phyloP scores from a whole-genome alignment of 352 stramenopile species.

The Phytophthora tubulina region DNA sequence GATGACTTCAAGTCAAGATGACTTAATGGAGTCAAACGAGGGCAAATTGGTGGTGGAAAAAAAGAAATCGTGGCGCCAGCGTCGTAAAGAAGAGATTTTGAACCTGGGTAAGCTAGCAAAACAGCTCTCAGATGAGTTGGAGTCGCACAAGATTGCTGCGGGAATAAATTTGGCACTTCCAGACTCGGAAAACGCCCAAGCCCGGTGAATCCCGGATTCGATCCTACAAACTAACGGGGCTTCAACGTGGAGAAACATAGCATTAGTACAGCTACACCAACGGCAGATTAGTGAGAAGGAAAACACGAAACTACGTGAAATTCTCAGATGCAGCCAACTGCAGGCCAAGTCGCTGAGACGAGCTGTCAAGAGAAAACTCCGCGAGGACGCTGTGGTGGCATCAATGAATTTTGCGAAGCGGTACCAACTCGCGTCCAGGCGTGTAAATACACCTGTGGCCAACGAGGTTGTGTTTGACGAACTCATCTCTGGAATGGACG shows the following conservation, averaged over 20 bases:
- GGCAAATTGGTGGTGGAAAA: neutral
- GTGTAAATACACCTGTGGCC: neutral
- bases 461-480: neutral
- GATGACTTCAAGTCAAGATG: too few relatives aligned
- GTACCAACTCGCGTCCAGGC: neutral
- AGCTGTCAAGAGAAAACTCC: neutral
- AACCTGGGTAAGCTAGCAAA: neutral
- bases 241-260: neutral
- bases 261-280: neutral
- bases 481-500: neutral
- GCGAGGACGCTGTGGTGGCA: neutral
- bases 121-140: neutral
- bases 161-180: neutral
- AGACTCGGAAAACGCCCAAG: too few relatives aligned
- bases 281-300: neutral
- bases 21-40: neutral
- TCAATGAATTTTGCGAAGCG: neutral
- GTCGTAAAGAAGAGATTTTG: constrained; percentile 1
- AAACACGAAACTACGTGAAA: neutral
- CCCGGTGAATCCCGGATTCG: too few relatives aligned
- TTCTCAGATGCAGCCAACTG: neutral
- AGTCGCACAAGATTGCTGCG: neutral
- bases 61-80: constrained; percentile 1
- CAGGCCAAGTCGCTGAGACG: neutral
- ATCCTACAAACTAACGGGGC: too few relatives aligned